Evolutionary conservation across 768 basidiomycete genomes (phyloP).

Genomic region (Mycena vitilis): DNA sequence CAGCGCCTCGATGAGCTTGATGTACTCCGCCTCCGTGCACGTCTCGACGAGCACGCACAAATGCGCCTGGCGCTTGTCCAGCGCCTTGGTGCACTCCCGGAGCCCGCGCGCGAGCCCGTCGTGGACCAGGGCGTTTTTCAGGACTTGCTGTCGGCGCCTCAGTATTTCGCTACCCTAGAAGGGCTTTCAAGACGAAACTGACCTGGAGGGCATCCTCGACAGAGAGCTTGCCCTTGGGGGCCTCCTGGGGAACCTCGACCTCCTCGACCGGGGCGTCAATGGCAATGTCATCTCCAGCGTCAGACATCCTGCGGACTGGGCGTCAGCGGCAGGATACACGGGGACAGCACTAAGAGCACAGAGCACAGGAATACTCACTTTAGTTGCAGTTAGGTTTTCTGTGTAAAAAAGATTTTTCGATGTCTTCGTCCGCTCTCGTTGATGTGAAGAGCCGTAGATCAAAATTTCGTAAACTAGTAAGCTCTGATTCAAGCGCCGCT

Average conservation of each 20-base stretch:
- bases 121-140: constrained; percentile 98
- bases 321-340: not conserved
- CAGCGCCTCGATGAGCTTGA: constrained; percentile 99
- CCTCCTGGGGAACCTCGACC: constrained; percentile 88
- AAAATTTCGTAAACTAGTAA: no score
- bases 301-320: constrained; percentile 79
- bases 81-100: constrained; percentile 96
- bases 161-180: not conserved
- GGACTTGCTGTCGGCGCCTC: constrained; percentile 78
- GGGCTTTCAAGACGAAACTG: constrained; percentile 18
- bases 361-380: constrained; percentile 24
- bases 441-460: constrained; percentile 69
- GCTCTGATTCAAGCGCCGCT: no score
- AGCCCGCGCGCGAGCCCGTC: constrained; percentile 98
- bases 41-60: constrained; percentile 99
- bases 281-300: constrained; percentile 96
- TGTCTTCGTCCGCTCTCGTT: constrained; percentile 98
- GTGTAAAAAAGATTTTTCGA: constrained; percentile 51
- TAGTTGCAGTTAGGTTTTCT: constrained; percentile 25
- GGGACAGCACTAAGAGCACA: not conserved
- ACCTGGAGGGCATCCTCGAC: constrained; percentile 97
- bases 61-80: constrained; percentile 99
- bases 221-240: constrained; percentile 94
- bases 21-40: constrained; percentile 98
- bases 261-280: constrained; percentile 75